Evolutionary conservation across 2,329 filamentous ascomycete genomes (phyloP).

Genomic region (Cladophialophora immunda): DNA sequence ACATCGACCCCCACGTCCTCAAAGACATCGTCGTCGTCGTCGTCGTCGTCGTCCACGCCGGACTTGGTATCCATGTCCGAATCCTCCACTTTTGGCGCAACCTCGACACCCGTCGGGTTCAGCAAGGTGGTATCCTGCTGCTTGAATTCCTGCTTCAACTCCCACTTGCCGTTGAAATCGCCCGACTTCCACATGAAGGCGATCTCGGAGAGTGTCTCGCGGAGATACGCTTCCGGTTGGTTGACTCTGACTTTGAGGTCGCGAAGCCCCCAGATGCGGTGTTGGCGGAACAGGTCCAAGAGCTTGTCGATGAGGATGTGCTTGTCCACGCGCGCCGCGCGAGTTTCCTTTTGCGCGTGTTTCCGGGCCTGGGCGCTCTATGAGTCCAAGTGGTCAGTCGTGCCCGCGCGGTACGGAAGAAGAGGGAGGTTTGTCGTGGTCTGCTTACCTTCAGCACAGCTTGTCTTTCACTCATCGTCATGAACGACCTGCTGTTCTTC

Average conservation of each 20-base stretch:
- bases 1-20: conserved; percentile 37
- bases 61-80: conserved; percentile 39
- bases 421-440: neutral
- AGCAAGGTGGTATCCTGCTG: conserved; percentile 45
- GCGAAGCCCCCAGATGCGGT: conserved; percentile 94
- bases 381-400: conserved; percentile 7
- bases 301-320: conserved; percentile 87
- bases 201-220: conserved; percentile 73
- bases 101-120: conserved; percentile 31
- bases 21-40: conserved; percentile 40
- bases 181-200: conserved; percentile 41
- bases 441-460: conserved; percentile 34
- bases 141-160: conserved; percentile 47
- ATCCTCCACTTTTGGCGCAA: conserved; percentile 39
- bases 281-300: conserved; percentile 82
- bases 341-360: conserved; percentile 71
- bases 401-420: neutral
- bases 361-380: conserved; percentile 45
- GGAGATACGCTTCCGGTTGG: conserved; percentile 93
- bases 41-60: conserved; percentile 38
- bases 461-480: conserved; percentile 31
- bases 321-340: conserved; percentile 88
- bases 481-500: conserved; percentile 31
- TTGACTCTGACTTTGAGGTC: conserved; percentile 77
- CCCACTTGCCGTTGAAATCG: conserved; percentile 44